Base-by-base conservation (phyloP, 495 filamentous ascomycete genomes). In the Podospora pseudopauciseta region DNA sequence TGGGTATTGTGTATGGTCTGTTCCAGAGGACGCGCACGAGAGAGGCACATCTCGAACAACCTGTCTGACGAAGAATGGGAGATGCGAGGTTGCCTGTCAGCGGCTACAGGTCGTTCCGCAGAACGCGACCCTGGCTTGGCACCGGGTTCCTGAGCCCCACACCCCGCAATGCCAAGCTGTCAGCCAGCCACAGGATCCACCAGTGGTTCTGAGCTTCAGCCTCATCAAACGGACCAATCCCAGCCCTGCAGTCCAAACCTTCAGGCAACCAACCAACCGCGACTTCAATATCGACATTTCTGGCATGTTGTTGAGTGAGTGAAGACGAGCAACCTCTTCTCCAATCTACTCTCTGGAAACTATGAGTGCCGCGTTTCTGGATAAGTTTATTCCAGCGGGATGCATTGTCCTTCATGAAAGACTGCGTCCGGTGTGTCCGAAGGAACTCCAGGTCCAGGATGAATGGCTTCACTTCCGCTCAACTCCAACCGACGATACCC, bases 121-220 rank as follows among this genome's bases (percentile, higher is more conserved):
- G 30, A 32, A 32, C 30, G 30, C 30, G 39, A 39, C 9, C 3
- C 39, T 49, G 39, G 39, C 39, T 49, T 49, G 39, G 39, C 39
- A 49, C 15, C 9, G 39, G 9, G 39, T 3, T 49, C 39, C 15
- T 6, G 9, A 16, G 39, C 39, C 39, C 39, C 39, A 49, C 39
- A 49, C 39, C 39, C 39, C 39, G 15, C 39, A 49, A 49, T 49
- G 39, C 39, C 39, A 13, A 49, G 39, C 39, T 49, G 39, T 49
- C 39, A 49, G 39, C 13, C 39, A 34, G 19, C 7, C 54, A 65
- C 44, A 30, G 32, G 18, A 3, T 58, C 28, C 27, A 39, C 63
- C 64, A 28, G 68, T 20, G 69, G 73, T 19, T 19, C 62, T 2
- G 53, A 54, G 2, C 23, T 81, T 23, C 80, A 84, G 63, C 26